A percentile compares a stretch with the other conserved stretches of the same genome.
Conservation (phyloP, 208 protist genomes). For the Jaenimonas drosophilae region DNA sequence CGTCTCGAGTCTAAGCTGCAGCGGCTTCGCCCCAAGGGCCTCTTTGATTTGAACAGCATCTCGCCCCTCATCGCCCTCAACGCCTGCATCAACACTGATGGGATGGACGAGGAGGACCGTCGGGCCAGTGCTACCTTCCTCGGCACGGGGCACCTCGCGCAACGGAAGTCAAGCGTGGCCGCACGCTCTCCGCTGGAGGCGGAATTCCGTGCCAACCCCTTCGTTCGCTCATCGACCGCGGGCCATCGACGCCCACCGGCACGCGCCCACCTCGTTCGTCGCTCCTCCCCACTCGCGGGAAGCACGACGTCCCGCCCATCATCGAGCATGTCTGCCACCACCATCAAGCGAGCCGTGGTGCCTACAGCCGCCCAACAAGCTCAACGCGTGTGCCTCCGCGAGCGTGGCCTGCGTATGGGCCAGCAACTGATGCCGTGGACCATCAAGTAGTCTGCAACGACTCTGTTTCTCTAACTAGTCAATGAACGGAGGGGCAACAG, state of each 20-base stretch:
- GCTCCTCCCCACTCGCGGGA: no score
- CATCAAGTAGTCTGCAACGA: no score
- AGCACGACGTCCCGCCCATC: no score
- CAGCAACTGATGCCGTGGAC: conserved; percentile 31
- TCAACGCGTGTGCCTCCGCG: conserved; percentile 7
- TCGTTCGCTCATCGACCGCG: background rate
- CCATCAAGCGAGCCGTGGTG: no score
- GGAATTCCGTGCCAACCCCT: background rate
- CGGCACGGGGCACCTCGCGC: background rate
- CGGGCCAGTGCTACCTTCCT: background rate
- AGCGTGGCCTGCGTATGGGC: conserved; percentile 18
- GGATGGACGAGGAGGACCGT: background rate
- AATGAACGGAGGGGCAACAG: no score
- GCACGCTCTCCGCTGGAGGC: background rate
- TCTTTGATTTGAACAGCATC: conserved; percentile 30
- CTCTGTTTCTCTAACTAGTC: no score
- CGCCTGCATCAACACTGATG: conserved; percentile 16
- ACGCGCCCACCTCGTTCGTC: no score
- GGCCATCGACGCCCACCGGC: no score
- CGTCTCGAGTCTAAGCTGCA: conserved; percentile 18
- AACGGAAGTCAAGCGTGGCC: background rate
- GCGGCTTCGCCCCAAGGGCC: conserved; percentile 14
- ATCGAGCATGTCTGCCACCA: no score
- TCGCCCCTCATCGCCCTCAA: conserved; percentile 29
- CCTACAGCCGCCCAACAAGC: no score